Evolutionary conservation across 2,329 filamentous ascomycete species (phyloP), one percentile per base, ranked within the genome.

Genomic region (Cytospora mali): DNA sequence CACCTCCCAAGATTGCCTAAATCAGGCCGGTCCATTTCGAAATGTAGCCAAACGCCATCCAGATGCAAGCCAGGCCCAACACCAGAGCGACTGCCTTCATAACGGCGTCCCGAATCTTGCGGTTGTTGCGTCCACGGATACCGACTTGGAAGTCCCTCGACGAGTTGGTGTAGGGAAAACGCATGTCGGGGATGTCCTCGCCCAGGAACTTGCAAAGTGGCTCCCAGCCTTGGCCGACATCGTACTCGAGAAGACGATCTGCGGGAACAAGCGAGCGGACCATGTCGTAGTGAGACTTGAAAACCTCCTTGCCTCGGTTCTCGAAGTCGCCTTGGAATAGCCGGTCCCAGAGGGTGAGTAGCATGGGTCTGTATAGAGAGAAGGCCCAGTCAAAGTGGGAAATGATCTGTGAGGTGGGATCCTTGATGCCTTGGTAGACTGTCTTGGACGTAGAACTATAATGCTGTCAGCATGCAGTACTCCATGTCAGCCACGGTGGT

Each of bases 181-280:
- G 63, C 31, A 66, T 58, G 0, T 71, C 64, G 1, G 76, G 76
- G 0, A 77, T 68, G 0, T 71, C 70, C 61, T 75, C 74, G 16
- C 71, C 72, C 2, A 79, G 64, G 52, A 79, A 80, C 49, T 69
- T 59, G 68, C 77, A 79, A 2, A 80, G 73, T 11, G 76, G 76
- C 54, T 68, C 73, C 77, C 77, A 79, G 16, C 76, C 76, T 23
- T 80, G 73, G 35, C 73, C 68, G 1, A 75, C 69, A 11, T 72
- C 69, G 71, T 72, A 79, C 55, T 78, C 76, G 4, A 80, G 70
- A 14, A 77, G 64, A 13, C 70, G 67, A 1, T 75, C 73, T 6
- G 65, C 65, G 1, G 73, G 64, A n/a, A 77, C 74, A 7, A 77
- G 31, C 57, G 64, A 28, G 6, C 61, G 61, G 18, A 66, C 64